Evolutionary conservation across 2,329 filamentous ascomycete genomes (phyloP).

Genomic region (Arthrinium phaeospermum): DNA sequence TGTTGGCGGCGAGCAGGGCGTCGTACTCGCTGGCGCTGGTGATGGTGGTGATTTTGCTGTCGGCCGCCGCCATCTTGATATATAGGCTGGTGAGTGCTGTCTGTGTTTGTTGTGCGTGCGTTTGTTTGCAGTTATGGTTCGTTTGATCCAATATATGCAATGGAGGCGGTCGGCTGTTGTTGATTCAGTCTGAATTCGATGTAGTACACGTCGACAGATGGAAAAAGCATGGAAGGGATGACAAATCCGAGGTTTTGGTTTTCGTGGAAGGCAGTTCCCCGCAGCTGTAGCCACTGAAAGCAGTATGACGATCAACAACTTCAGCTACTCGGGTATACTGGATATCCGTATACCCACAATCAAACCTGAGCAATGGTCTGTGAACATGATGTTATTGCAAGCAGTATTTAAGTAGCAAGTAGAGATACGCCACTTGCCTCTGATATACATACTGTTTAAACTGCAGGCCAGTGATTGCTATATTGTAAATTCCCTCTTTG

Average conservation of each 20-base stretch:
- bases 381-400: background rate
- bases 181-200: background rate
- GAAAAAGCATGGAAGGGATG: background rate
- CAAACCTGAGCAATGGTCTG: background rate
- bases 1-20: conserved; percentile 65
- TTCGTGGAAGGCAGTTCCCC: background rate
- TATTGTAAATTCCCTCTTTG: background rate
- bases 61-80: background rate
- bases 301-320: background rate
- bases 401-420: background rate
- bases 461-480: background rate
- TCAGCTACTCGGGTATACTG: background rate
- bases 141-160: background rate
- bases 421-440: background rate
- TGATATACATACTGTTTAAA: background rate
- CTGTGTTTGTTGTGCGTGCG: background rate
- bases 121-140: background rate
- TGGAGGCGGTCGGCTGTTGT: background rate
- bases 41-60: background rate
- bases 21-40: conserved; percentile 62
- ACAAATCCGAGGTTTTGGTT: background rate
- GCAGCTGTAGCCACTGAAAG: background rate
- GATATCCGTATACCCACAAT: background rate
- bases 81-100: background rate
- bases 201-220: no score